Evolutionary conservation across 108 stramenopile species (phyloP).

Genomic region (Pseudonitzschia delicatissima): DNA sequence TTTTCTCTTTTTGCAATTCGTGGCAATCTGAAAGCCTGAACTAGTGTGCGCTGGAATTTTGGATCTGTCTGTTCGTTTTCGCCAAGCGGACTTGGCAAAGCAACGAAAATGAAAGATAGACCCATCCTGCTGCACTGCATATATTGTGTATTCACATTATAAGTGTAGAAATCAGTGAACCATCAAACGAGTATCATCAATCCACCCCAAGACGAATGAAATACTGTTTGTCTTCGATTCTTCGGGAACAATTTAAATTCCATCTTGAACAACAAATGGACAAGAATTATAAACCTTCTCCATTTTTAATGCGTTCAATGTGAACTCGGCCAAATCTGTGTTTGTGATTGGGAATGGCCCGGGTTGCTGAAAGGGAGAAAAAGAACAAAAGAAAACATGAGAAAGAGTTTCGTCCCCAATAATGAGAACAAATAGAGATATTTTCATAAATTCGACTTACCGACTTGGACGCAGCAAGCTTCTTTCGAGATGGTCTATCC

Average conservation of each 20-base stretch:
- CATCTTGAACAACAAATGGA: conserved; percentile 52
- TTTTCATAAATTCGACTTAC: conserved; percentile 22
- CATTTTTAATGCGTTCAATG: conserved; percentile 41
- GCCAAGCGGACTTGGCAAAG: too few species aligned
- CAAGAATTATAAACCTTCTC: conserved; percentile 46
- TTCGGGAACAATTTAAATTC: conserved; percentile 1
- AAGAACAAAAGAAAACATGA: neutral
- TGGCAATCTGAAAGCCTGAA: too few species aligned
- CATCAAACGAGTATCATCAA: too few species aligned
- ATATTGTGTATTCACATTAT: too few species aligned
- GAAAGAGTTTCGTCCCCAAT: neutral
- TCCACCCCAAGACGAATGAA: too few species aligned
- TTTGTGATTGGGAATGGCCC: conserved; percentile 46
- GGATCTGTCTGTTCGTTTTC: too few species aligned
- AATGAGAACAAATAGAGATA: neutral
- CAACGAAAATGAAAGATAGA: too few species aligned
- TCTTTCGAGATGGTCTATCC: conserved; percentile 40
- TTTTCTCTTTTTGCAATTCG: too few species aligned
- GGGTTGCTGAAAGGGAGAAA: conserved; percentile 32
- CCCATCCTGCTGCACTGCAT: too few species aligned
- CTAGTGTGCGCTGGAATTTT: too few species aligned
- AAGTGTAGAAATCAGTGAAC: too few species aligned
- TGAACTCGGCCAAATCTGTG: conserved; percentile 52
- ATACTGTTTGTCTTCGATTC: too few species aligned
- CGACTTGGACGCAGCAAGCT: conserved; percentile 51